These are phyloP conservation scores for Triglochin maritima DNA, from an alignment of 106 monocot genomes.

Conservation along the genomic window DNA sequence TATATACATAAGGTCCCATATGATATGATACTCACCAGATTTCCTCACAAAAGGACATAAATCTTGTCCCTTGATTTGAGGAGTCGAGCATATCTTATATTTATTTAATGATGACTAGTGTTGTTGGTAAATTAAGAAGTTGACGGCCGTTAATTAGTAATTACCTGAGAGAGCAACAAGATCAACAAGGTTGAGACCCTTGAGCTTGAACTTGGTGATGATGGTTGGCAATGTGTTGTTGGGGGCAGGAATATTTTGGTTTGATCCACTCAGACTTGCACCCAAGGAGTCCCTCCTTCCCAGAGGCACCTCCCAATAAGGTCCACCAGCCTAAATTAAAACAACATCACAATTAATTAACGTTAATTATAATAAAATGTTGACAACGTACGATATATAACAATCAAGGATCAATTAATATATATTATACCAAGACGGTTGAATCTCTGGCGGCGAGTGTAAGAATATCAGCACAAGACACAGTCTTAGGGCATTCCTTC, in stretches of 20 bases:
- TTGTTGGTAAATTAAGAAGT: no score
- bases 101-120: no score
- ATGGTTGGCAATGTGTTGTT: slow-evolving; percentile 57
- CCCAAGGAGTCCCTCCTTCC: slow-evolving; percentile 54
- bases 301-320: slow-evolving; percentile 48
- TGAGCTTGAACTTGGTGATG: slow-evolving; percentile 56
- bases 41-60: no score
- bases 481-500: slow-evolving; percentile 27
- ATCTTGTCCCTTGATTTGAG: no score
- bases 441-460: slow-evolving; percentile 46
- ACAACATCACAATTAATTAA: not conserved
- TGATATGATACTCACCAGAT: no score
- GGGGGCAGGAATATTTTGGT: slow-evolving; percentile 60
- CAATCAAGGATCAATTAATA: not conserved
- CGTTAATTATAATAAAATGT: not conserved
- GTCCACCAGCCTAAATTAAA: slow-evolving; percentile 28
- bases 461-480: slow-evolving; percentile 48
- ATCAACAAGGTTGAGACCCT: slow-evolving; percentile 49
- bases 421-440: not conserved
- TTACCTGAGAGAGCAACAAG: slow-evolving; percentile 61
- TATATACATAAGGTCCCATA: no score
- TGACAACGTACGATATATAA: not conserved
- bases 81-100: no score
- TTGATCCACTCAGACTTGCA: slow-evolving; percentile 52
- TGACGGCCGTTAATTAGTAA: no score